Conservation (phyloP, 1,284 basidiomycete species). For the Cryptococcus wingfieldii region DNA sequence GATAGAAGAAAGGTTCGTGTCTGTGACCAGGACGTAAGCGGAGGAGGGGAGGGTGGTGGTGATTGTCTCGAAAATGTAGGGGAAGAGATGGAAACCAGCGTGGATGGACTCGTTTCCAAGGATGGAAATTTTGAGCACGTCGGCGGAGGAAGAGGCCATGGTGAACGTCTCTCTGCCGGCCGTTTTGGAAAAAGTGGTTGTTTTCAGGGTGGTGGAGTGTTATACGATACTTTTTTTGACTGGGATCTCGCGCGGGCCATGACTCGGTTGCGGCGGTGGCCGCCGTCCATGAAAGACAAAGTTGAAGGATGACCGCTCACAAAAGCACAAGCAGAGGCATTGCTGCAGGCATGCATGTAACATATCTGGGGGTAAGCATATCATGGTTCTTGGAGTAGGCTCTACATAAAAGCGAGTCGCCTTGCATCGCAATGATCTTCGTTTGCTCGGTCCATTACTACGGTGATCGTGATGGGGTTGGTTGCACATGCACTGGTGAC, state of each 20-base stretch:
- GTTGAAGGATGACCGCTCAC: too few relatives aligned
- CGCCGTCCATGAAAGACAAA: too few relatives aligned
- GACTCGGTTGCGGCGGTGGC: not conserved
- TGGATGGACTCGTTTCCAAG: conserved; percentile 83
- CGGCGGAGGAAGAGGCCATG: conserved; percentile 23
- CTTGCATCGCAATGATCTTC: too few relatives aligned
- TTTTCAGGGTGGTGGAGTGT: not conserved
- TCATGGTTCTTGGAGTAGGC: too few relatives aligned
- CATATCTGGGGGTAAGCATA: too few relatives aligned
- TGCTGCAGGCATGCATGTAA: too few relatives aligned
- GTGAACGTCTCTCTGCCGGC: not conserved
- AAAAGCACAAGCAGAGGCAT: too few relatives aligned
- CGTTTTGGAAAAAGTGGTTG: not conserved
- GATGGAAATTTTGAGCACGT: conserved; percentile 65
- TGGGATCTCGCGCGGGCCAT: not conserved
- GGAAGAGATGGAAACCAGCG: conserved; percentile 83
- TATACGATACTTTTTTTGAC: too few relatives aligned
- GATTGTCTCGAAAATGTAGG: conserved; percentile 79
- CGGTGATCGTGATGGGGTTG: too few relatives aligned
- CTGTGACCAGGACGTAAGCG: conserved; percentile 89
- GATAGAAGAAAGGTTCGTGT: conserved; percentile 77
- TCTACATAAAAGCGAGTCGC: too few relatives aligned
- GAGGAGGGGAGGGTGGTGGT: conserved; percentile 71
- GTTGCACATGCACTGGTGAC: too few relatives aligned
- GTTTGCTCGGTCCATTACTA: too few relatives aligned